These are phyloP conservation scores for Coemansia sp. DNA, from an alignment of 192 early-diverging fungal species.

Conservation along the genomic window DNA sequence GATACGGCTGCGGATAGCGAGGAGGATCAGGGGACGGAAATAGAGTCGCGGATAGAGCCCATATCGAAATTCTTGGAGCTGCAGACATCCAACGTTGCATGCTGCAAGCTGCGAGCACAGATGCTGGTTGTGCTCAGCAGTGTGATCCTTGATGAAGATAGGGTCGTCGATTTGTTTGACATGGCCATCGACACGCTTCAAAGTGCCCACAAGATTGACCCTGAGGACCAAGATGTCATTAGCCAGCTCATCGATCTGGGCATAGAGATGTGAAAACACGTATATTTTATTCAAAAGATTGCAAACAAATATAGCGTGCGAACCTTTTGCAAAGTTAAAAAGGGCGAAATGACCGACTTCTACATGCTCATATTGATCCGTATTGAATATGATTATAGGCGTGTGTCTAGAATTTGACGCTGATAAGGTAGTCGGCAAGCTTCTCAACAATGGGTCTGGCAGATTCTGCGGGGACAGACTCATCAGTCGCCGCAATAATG, in stretches of 20 bases:
- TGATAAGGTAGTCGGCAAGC: conserved; percentile 76
- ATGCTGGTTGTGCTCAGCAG: conserved; percentile 39
- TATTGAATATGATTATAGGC: too few relatives aligned
- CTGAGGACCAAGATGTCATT: conserved; percentile 41
- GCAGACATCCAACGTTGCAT: conserved; percentile 6
- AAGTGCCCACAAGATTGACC: conserved; percentile 45
- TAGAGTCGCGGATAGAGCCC: conserved; percentile 28
- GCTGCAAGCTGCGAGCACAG: conserved; percentile 38
- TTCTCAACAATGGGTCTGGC: conserved; percentile 71
- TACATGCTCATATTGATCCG: neutral
- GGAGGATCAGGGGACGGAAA: conserved; percentile 41
- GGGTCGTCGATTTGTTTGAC: conserved; percentile 53
- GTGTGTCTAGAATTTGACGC: conserved; percentile 58
- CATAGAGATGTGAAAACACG: neutral
- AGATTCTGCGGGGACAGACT: conserved; percentile 63
- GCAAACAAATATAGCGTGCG: neutral
- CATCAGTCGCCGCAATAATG: conserved; percentile 68
- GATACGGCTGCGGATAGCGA: conserved; percentile 23
- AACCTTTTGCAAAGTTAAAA: neutral
- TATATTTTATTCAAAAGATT: too few relatives aligned
- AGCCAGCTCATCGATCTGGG: conserved; percentile 51
- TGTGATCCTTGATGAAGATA: conserved; percentile 54
- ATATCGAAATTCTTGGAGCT: conserved; percentile 35
- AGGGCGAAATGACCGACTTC: neutral
- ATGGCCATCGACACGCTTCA: conserved; percentile 48